Conservation (phyloP, 371 early-diverging fungal genomes). For the Mucor saturninus region DNA sequence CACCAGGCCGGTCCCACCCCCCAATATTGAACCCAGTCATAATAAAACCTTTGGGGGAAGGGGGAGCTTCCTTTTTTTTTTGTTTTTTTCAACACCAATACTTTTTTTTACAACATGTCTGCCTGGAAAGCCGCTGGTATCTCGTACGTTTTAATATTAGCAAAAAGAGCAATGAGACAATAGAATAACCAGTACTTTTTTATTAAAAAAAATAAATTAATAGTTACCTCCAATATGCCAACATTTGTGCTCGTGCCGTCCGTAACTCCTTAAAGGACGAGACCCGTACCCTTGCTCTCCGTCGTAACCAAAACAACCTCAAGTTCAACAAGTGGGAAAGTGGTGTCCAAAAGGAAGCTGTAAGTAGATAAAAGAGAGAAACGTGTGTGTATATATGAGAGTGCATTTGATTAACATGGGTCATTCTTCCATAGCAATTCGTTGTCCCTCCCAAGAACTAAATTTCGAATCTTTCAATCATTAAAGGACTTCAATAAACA, state of each 20-base stretch:
- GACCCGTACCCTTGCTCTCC: constrained; percentile 66
- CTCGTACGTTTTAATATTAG: constrained; percentile 41
- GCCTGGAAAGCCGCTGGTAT: constrained; percentile 70
- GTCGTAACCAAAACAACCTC: constrained; percentile 78
- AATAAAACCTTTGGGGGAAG: not conserved
- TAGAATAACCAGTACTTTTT: not conserved
- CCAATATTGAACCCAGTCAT: not conserved
- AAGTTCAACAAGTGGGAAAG: constrained; percentile 83
- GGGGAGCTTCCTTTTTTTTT: constrained; percentile 11
- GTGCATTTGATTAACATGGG: not conserved
- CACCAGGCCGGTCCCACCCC: not conserved
- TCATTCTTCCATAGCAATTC: constrained; percentile 34
- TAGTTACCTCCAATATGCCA: constrained; percentile 89
- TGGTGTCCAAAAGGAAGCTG: constrained; percentile 76
- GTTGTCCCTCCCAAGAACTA: constrained; percentile 33
- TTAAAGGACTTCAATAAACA: too few relatives aligned
- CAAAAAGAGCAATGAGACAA: too few relatives aligned
- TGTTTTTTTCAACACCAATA: constrained; percentile 12
- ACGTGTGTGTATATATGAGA: not conserved
- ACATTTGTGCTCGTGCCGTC: constrained; percentile 84
- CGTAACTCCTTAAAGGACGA: constrained; percentile 87
- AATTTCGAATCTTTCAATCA: not conserved
- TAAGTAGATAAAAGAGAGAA: constrained; percentile 33
- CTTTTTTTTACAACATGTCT: constrained; percentile 50
- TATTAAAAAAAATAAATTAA: not conserved